Evolutionary conservation across 495 filamentous ascomycete species (phyloP).

Genomic region (Schizothecium vesticola): DNA sequence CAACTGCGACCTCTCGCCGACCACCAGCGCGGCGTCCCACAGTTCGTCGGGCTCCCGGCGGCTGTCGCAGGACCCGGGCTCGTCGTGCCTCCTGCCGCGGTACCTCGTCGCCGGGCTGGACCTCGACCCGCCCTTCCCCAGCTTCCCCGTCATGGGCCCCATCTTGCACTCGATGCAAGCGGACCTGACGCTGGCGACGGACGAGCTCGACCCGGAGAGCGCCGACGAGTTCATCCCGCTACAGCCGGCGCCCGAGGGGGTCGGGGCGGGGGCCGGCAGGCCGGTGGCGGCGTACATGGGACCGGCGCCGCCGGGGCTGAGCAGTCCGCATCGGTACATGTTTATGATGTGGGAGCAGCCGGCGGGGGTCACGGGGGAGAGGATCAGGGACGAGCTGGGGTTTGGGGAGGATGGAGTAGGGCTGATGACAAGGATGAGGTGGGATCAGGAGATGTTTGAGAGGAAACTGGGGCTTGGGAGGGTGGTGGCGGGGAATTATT

Average conservation of each 20-base stretch:
- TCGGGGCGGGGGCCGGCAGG: background rate
- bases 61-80: background rate
- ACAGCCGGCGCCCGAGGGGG: constrained; percentile 14
- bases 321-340: constrained; percentile 51
- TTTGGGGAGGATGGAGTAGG: constrained; percentile 35
- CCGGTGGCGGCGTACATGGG: constrained; percentile 40
- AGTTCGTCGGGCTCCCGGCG: background rate
- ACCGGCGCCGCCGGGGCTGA: constrained; percentile 47
- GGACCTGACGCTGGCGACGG: constrained; percentile 20
- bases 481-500: constrained; percentile 52
- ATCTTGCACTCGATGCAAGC: constrained; percentile 47
- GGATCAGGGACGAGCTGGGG: constrained; percentile 37
- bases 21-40: constrained; percentile 3
- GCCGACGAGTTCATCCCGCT: constrained; percentile 19
- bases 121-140: constrained; percentile 50
- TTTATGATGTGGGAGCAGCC: constrained; percentile 57
- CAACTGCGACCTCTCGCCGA: constrained; percentile 22
- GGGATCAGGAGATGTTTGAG: constrained; percentile 46
- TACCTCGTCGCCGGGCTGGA: constrained; percentile 49
- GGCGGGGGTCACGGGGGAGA: constrained; percentile 38
- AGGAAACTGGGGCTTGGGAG: constrained; percentile 43
- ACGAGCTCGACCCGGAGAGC: constrained; percentile 5
- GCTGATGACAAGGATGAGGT: constrained; percentile 42
- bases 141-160: constrained; percentile 44
- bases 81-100: background rate